phyloP scores from a whole-genome alignment of 768 basidiomycete genomes.

The Boletus sp. region DNA sequence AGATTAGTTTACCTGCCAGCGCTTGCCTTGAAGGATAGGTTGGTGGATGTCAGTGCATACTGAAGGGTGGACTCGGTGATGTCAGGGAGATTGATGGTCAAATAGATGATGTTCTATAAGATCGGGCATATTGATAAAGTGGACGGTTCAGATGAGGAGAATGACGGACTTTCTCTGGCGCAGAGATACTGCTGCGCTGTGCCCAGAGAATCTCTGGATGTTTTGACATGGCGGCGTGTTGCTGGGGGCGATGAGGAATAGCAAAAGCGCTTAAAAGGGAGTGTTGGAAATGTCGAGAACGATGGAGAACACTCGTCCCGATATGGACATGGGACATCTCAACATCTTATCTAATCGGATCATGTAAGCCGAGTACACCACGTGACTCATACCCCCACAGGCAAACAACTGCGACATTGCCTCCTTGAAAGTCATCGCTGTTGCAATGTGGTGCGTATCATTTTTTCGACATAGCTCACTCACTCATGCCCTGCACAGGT shows the following conservation, averaged over 20 bases:
- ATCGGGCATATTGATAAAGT: neutral
- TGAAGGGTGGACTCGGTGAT: slow-evolving; percentile 58
- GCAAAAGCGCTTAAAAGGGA: slow-evolving; percentile 7
- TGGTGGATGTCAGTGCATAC: slow-evolving; percentile 56
- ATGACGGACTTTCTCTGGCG: slow-evolving; percentile 60
- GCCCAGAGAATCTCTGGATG: slow-evolving; percentile 96
- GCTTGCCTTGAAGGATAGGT: slow-evolving; percentile 62
- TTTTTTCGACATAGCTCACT: neutral
- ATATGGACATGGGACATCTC: slow-evolving; percentile 9
- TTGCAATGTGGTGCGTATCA: slow-evolving; percentile 56
- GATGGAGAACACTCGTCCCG: slow-evolving; percentile 29
- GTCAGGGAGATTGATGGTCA: slow-evolving; percentile 83
- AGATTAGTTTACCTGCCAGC: slow-evolving; percentile 54
- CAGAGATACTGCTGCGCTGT: slow-evolving; percentile 74
- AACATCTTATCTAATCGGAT: slow-evolving; percentile 3
- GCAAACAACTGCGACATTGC: neutral
- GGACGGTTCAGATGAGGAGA: neutral
- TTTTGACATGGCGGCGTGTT: slow-evolving; percentile 34
- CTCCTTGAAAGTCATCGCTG: neutral
- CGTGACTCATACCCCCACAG: slow-evolving; percentile 13
- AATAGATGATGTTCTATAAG: slow-evolving; percentile 75
- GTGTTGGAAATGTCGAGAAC: slow-evolving; percentile 32
- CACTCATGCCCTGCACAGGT: slow-evolving; percentile 45
- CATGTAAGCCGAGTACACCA: slow-evolving; percentile 12
- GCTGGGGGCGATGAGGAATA: slow-evolving; percentile 2